Evolutionary conservation across 805 yeast species (phyloP).

Genomic region (Candida silvicultrix): DNA sequence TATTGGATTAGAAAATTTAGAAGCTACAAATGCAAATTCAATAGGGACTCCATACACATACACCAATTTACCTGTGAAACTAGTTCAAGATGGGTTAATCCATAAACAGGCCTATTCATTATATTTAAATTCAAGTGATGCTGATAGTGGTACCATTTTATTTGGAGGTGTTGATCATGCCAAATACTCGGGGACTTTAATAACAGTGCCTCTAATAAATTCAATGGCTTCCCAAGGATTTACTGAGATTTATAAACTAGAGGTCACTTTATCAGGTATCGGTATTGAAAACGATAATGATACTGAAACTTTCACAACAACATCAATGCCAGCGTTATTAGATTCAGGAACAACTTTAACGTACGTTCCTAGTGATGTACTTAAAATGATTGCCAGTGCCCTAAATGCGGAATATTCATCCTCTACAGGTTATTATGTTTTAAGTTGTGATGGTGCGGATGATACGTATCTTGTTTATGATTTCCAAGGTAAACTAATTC

Average conservation of each 20-base stretch:
- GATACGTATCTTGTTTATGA: constrained; percentile 34
- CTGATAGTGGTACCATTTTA: constrained; percentile 45
- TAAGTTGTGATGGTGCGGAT: constrained; percentile 34
- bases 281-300: constrained; percentile 3
- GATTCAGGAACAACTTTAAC: constrained; percentile 39
- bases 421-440: constrained; percentile 36
- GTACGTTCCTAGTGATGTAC: constrained; percentile 40
- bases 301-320: constrained; percentile 1
- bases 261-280: constrained; percentile 34
- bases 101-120: constrained; percentile 54
- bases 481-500: constrained; percentile 53
- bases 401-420: constrained; percentile 39
- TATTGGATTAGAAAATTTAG: constrained; percentile 59
- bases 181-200: constrained; percentile 48
- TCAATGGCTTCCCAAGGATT: constrained; percentile 25
- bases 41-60: constrained; percentile 40
- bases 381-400: constrained; percentile 28
- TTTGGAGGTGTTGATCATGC: constrained; percentile 71
- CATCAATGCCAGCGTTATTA: constrained; percentile 28
- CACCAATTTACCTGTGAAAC: constrained; percentile 56
- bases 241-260: constrained; percentile 36
- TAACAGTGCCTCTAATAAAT: constrained; percentile 47
- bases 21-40: constrained; percentile 38
- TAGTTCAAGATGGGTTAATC: constrained; percentile 54
- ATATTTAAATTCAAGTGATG: constrained; percentile 40